Evolutionary conservation across 2,329 filamentous ascomycete species (phyloP).

Genomic region (Xylariaceae sp.): DNA sequence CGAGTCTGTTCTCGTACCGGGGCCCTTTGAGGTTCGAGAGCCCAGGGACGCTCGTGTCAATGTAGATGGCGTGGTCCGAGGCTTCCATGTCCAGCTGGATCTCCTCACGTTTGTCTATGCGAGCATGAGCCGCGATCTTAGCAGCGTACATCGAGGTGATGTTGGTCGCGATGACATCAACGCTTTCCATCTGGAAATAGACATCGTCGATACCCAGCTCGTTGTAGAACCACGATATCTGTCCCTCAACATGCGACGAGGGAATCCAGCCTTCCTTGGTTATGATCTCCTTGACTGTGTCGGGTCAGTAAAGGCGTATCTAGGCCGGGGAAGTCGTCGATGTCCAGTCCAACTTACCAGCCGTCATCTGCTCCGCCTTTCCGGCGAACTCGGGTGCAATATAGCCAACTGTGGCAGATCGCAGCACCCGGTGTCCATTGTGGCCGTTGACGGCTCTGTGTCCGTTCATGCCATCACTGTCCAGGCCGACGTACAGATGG

Average conservation of each 20-base stretch:
- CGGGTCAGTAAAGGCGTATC: conserved; percentile 14
- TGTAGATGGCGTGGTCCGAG: conserved; percentile 92
- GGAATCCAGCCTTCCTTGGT: conserved; percentile 82
- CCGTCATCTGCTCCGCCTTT: conserved; percentile 84
- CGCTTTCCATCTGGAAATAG: conserved; percentile 89
- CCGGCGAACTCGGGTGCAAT: conserved; percentile 91
- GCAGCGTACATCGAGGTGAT: conserved; percentile 95
- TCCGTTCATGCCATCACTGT: conserved; percentile 2
- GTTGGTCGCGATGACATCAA: conserved; percentile 83
- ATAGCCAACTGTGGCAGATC: conserved; percentile 89
- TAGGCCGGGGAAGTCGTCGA: neutral
- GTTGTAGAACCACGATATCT: conserved; percentile 96
- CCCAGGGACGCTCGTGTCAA: conserved; percentile 92
- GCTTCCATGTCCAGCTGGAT: conserved; percentile 96
- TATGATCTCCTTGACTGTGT: conserved; percentile 71
- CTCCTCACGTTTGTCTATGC: conserved; percentile 89
- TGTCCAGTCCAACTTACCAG: conserved; percentile 46
- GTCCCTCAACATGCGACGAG: conserved; percentile 70
- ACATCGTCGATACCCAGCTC: conserved; percentile 97
- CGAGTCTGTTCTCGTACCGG: conserved; percentile 89
- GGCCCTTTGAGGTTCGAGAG: conserved; percentile 70
- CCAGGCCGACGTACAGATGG: conserved; percentile 68
- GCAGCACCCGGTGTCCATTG: conserved; percentile 68
- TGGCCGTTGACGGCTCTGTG: conserved; percentile 34
- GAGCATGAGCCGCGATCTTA: conserved; percentile 88